Conservation (phyloP, 2,329 filamentous ascomycete genomes). For the Capronia epimyces region DNA sequence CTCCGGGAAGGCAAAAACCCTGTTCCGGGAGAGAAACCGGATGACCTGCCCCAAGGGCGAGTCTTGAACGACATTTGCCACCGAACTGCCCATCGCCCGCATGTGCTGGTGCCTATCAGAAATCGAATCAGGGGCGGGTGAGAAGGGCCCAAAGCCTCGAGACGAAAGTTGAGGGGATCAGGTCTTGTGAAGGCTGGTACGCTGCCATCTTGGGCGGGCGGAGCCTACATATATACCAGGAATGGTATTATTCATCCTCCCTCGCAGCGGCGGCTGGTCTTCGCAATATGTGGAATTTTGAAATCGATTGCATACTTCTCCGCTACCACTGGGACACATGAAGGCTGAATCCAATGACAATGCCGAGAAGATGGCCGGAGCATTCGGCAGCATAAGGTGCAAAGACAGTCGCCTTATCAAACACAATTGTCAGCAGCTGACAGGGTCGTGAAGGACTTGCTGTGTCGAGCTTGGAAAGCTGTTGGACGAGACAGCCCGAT, state of each 20-base stretch:
- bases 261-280: not conserved
- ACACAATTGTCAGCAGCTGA: not conserved
- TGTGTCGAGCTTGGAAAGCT: not conserved
- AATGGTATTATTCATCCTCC: not conserved
- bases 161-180: not conserved
- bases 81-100: slow-evolving; percentile 9
- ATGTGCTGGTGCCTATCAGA: not conserved
- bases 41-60: slow-evolving; percentile 45
- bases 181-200: not conserved
- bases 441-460: not conserved
- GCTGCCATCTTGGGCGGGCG: not conserved
- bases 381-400: not conserved
- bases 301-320: not conserved
- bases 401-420: not conserved
- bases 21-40: slow-evolving; percentile 39
- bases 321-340: not conserved
- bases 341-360: not conserved
- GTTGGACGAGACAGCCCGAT: not conserved
- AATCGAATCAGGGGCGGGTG: not conserved
- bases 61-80: slow-evolving; percentile 33
- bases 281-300: not conserved
- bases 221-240: not conserved
- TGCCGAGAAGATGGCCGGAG: not conserved
- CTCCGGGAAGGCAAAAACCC: slow-evolving; percentile 44
- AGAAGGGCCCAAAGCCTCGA: not conserved